These are phyloP conservation scores for Leccinellum rugosiceps DNA, from an alignment of 768 basidiomycete genomes.

Conservation along the genomic window DNA sequence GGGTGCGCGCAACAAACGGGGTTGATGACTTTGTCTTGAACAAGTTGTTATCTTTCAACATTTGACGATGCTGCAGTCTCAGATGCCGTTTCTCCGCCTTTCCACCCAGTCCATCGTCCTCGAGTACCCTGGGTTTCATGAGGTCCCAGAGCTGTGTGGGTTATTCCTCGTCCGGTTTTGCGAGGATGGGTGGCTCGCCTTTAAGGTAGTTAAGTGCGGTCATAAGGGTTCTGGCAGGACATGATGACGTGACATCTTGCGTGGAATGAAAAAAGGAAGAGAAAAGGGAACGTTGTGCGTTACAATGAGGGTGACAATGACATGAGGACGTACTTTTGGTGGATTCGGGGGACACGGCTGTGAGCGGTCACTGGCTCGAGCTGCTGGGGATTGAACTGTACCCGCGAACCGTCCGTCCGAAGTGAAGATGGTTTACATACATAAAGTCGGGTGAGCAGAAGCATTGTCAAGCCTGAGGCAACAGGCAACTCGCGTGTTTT, in stretches of 20 bases:
- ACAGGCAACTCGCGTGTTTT: too few species aligned
- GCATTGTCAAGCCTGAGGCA: not conserved
- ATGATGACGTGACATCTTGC: slow-evolving; percentile 49
- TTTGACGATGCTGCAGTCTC: slow-evolving; percentile 59
- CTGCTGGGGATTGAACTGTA: slow-evolving; percentile 10
- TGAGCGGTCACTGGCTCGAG: not conserved
- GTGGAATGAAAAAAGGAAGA: not conserved
- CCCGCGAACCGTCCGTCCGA: slow-evolving; percentile 11
- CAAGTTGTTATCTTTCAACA: slow-evolving; percentile 80
- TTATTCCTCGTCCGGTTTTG: slow-evolving; percentile 78
- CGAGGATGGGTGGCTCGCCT: slow-evolving; percentile 71
- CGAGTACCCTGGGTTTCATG: slow-evolving; percentile 53
- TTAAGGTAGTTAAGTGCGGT: slow-evolving; percentile 82
- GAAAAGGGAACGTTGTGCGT: not conserved
- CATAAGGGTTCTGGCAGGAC: slow-evolving; percentile 69
- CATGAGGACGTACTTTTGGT: slow-evolving; percentile 17
- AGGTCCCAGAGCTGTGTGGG: slow-evolving; percentile 88
- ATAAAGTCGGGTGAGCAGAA: slow-evolving; percentile 10
- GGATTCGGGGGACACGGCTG: slow-evolving; percentile 7
- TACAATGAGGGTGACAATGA: not conserved
- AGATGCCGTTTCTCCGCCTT: slow-evolving; percentile 54
- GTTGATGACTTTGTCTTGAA: slow-evolving; percentile 68
- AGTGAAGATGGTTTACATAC: slow-evolving; percentile 8
- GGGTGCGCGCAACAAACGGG: not conserved
- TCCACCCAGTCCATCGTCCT: slow-evolving; percentile 75